phyloP scores from a whole-genome alignment of 306 rosid genomes.

The Citrullus mucosospermus region DNA sequence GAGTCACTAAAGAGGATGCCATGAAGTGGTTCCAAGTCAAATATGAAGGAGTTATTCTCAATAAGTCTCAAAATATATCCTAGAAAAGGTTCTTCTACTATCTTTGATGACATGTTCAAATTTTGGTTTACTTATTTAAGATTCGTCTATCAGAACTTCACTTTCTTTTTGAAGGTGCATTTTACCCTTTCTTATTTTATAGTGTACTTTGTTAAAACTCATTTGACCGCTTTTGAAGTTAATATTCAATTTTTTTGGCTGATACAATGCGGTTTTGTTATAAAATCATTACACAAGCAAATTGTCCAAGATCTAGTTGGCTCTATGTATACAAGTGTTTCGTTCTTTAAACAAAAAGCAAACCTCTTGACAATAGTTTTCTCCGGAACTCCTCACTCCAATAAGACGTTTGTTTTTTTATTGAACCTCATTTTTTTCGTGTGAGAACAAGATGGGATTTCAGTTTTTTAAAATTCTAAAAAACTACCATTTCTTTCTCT shows the following conservation, averaged over 20 bases:
- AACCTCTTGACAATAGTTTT: background rate
- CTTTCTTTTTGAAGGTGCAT: background rate
- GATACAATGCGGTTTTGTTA: background rate
- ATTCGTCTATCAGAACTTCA: background rate
- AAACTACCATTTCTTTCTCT: background rate
- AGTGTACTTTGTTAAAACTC: background rate
- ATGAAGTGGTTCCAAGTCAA: conserved; percentile 66
- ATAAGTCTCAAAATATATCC: conserved; percentile 29
- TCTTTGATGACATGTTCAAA: conserved; percentile 1
- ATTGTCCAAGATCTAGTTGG: background rate
- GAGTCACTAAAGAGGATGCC: conserved; percentile 47
- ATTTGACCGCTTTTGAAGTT: background rate
- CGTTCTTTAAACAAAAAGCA: background rate
- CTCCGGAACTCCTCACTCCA: background rate
- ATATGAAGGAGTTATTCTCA: conserved; percentile 55
- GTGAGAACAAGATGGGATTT: background rate
- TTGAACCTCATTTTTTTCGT: background rate
- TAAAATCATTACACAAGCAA: background rate
- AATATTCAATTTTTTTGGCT: background rate
- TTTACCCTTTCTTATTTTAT: background rate
- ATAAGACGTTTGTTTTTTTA: background rate
- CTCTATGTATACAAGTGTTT: background rate
- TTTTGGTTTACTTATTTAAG: conserved; percentile 4
- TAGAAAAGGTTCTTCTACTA: background rate
- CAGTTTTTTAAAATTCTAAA: too few relatives aligned